phyloP scores from a whole-genome alignment of 2,329 filamentous ascomycete genomes.

The Penicillium hesseltinei region DNA sequence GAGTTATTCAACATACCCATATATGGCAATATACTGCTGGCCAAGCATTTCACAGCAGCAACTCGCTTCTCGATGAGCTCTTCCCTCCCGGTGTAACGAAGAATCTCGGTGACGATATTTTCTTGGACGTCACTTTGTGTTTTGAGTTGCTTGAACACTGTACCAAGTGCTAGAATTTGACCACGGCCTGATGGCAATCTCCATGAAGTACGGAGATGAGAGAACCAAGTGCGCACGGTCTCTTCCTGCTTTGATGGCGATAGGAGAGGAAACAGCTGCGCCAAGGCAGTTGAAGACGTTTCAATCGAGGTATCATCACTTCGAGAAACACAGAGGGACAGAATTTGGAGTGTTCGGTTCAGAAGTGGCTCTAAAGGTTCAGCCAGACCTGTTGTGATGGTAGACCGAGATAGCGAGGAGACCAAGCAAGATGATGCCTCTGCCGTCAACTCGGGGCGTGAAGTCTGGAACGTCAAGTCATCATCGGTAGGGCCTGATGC shows the following conservation, averaged over 20 bases:
- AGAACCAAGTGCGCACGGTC: constrained; percentile 42
- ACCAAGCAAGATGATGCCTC: constrained; percentile 43
- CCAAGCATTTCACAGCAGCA: constrained; percentile 41
- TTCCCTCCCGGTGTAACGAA: constrained; percentile 36
- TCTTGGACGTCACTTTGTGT: constrained; percentile 22
- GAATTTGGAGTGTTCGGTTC: constrained; percentile 32
- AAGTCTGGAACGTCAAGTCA: constrained; percentile 40
- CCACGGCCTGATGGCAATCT: constrained; percentile 43
- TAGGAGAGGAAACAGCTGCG: constrained; percentile 41
- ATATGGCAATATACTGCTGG: constrained; percentile 37
- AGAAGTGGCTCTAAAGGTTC: constrained; percentile 25
- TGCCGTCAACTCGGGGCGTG: constrained; percentile 43
- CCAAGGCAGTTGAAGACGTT: constrained; percentile 41
- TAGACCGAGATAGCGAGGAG: constrained; percentile 37
- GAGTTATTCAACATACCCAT: constrained; percentile 29
- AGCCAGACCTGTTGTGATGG: constrained; percentile 9
- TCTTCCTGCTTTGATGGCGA: constrained; percentile 31
- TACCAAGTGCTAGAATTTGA: constrained; percentile 44
- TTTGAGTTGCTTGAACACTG: constrained; percentile 38
- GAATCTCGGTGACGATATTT: constrained; percentile 34
- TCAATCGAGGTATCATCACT: constrained; percentile 43
- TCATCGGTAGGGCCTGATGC: constrained; percentile 35
- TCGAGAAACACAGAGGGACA: constrained; percentile 42
- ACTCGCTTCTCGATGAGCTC: constrained; percentile 44
- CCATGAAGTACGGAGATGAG: constrained; percentile 36